Conservation (phyloP, 2,329 filamentous ascomycete genomes). For the Hymenoscyphus linearis region DNA sequence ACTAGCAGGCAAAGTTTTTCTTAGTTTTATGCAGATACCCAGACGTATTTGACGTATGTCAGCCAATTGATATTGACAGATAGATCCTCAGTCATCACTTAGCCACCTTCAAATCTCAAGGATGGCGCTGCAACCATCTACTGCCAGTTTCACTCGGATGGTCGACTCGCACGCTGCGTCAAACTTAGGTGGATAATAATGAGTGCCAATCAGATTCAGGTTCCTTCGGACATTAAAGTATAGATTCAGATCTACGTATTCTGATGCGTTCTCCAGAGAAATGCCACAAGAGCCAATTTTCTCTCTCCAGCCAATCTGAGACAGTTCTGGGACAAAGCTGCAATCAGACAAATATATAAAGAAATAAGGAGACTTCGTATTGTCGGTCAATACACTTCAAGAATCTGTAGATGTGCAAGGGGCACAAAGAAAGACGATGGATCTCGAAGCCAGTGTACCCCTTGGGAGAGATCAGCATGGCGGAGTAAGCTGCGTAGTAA, state of each 20-base stretch:
- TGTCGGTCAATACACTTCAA: background rate
- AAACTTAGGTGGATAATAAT: background rate
- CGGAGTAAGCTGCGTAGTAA: background rate
- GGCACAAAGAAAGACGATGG: background rate
- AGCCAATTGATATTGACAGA: background rate
- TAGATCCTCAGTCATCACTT: background rate
- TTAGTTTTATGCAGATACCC: background rate
- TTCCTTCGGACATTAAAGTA: background rate
- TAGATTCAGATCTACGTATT: background rate
- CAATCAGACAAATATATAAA: background rate
- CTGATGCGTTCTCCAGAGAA: background rate
- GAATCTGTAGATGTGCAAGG: background rate
- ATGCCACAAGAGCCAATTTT: background rate
- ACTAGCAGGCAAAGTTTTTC: constrained; percentile 1
- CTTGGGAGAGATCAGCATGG: background rate
- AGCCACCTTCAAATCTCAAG: background rate
- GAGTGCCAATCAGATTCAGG: background rate
- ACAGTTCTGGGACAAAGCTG: background rate
- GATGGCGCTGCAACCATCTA: background rate
- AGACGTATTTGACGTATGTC: background rate
- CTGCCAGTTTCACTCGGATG: background rate
- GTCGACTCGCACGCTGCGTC: background rate
- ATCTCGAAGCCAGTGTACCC: background rate
- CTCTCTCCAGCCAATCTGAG: background rate
- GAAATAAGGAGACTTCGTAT: background rate